These are phyloP conservation scores for Leishmania gerbilli DNA, from an alignment of 208 protist genomes.

Conservation along the genomic window DNA sequence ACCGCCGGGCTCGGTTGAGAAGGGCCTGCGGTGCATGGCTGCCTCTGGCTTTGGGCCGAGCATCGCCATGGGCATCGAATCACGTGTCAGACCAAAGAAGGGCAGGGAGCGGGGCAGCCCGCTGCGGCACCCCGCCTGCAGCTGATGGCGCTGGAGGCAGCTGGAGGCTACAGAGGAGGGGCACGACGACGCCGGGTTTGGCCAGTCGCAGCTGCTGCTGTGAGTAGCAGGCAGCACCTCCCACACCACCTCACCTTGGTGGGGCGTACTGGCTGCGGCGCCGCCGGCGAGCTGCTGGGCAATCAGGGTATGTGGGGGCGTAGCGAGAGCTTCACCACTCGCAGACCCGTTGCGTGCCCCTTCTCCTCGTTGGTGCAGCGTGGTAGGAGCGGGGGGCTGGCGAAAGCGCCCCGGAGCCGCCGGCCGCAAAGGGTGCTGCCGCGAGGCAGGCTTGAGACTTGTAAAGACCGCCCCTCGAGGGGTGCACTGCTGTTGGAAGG, in stretches of 20 bases:
- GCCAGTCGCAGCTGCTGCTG: not conserved
- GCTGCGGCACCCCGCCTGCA: slow-evolving; percentile 24
- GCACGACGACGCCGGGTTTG: slow-evolving; percentile 5
- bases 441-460: not conserved
- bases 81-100: slow-evolving; percentile 8
- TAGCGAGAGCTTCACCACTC: not conserved
- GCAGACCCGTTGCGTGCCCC: not conserved
- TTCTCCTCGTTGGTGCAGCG: slow-evolving; percentile 1
- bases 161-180: slow-evolving; percentile 18
- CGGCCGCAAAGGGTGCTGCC: not conserved
- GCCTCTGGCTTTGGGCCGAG: not conserved
- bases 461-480: not conserved
- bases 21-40: not conserved
- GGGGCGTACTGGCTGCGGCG: not conserved
- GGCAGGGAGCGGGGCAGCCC: slow-evolving; percentile 21
- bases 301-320: not conserved
- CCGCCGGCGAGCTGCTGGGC: not conserved
- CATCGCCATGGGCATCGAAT: not conserved
- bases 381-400: not conserved
- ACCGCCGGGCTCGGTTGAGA: slow-evolving; percentile 4
- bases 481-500: not conserved
- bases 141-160: slow-evolving; percentile 20
- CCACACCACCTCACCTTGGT: not conserved
- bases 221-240: slow-evolving; percentile 6
- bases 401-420: not conserved